Conservation (phyloP, 495 filamentous ascomycete genomes). For the Astrothelium subdiscretum region DNA sequence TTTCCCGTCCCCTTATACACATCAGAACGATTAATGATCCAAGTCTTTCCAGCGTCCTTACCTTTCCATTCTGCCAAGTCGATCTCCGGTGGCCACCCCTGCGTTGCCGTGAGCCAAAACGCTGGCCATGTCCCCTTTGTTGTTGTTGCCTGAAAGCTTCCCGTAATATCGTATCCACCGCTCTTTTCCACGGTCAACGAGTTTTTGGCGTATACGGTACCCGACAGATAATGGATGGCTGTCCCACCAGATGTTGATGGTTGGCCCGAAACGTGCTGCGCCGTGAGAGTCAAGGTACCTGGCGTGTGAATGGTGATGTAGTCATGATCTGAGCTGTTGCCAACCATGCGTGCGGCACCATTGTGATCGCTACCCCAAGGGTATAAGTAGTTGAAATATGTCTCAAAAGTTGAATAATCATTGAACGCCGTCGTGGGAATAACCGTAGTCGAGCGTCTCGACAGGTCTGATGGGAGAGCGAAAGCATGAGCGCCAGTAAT, state of each 20-base stretch:
- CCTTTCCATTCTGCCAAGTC: slow-evolving; percentile 55
- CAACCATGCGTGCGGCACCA: slow-evolving; percentile 43
- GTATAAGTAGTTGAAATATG: slow-evolving; percentile 42
- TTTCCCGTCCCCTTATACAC: slow-evolving; percentile 28
- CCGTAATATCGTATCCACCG: slow-evolving; percentile 41
- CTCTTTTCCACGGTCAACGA: slow-evolving; percentile 24
- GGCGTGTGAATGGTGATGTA: slow-evolving; percentile 16
- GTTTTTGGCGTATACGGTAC: slow-evolving; percentile 38
- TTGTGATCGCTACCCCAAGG: slow-evolving; percentile 40
- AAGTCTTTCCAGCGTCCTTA: slow-evolving; percentile 1
- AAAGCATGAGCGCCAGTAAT: not conserved
- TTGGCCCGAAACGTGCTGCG: slow-evolving; percentile 34
- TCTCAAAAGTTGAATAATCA: slow-evolving; percentile 37
- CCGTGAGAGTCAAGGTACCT: slow-evolving; percentile 35
- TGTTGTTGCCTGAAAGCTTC: slow-evolving; percentile 41
- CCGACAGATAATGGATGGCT: slow-evolving; percentile 42
- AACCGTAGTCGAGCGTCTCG: slow-evolving; percentile 25
- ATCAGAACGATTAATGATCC: not conserved
- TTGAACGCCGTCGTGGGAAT: slow-evolving; percentile 45
- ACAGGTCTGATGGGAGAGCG: not conserved
- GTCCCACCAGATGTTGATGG: slow-evolving; percentile 33
- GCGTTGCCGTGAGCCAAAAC: slow-evolving; percentile 19
- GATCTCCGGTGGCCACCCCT: slow-evolving; percentile 37
- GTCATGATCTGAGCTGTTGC: slow-evolving; percentile 18
- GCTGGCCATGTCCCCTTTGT: slow-evolving; percentile 47